Conservation (phyloP, 139 green algal genomes). For the Chlorokybus atmophyticus region DNA sequence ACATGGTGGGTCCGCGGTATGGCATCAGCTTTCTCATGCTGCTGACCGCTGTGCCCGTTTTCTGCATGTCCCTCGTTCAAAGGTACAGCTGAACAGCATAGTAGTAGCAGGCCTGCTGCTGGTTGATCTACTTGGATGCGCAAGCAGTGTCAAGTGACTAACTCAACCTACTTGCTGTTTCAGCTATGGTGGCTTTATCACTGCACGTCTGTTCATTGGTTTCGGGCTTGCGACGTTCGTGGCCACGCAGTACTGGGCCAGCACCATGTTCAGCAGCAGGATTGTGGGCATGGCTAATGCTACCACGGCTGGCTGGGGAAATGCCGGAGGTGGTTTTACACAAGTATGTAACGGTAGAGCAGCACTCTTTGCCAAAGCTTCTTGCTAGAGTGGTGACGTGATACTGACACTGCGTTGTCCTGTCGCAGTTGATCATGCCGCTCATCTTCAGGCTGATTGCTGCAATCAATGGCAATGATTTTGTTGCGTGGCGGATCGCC, state of each 20-base stretch:
- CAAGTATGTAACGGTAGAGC: too few species aligned
- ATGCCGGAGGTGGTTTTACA: constrained; percentile 71
- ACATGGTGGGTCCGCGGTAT: constrained; percentile 65
- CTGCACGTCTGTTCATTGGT: constrained; percentile 62
- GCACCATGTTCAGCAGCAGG: constrained; percentile 70
- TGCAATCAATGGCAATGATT: constrained; percentile 29
- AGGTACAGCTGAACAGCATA: too few species aligned
- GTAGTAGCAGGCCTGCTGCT: too few species aligned
- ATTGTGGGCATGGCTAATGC: constrained; percentile 85
- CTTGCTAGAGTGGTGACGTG: too few species aligned
- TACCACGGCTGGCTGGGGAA: constrained; percentile 69
- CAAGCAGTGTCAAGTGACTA: too few species aligned
- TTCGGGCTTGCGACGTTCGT: constrained; percentile 74
- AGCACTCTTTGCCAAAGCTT: too few species aligned
- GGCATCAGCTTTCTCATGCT: constrained; percentile 36
- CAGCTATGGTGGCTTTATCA: too few species aligned
- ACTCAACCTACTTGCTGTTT: too few species aligned
- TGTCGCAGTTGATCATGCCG: constrained; percentile 77
- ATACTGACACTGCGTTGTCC: too few species aligned
- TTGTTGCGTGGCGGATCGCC: constrained; percentile 66
- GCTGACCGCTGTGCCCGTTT: constrained; percentile 44
- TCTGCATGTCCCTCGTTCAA: constrained; percentile 39
- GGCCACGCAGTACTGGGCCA: constrained; percentile 68
- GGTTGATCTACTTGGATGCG: too few species aligned
- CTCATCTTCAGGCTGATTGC: constrained; percentile 45